Conservation (phyloP, 2,329 filamentous ascomycete species). For the Microcyclospora tardicrescens region DNA sequence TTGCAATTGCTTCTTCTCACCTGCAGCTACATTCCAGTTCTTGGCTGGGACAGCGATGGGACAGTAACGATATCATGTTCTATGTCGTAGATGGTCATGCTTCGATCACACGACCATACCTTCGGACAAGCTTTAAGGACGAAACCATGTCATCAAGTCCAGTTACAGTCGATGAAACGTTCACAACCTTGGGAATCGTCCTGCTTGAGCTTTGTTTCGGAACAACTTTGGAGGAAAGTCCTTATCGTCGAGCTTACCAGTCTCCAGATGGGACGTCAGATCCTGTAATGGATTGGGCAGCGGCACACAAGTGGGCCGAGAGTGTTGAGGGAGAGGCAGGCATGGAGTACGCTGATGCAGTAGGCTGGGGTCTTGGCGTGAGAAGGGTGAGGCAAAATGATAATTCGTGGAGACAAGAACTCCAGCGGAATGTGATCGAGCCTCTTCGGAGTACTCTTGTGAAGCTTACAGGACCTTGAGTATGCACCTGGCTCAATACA, state of each 20-base stretch:
- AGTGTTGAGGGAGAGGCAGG: conserved; percentile 9
- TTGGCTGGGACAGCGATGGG: conserved; percentile 11
- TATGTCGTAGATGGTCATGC: too few relatives aligned
- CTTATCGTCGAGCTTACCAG: conserved; percentile 1
- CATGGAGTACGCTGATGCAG: conserved; percentile 3
- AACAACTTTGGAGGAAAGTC: conserved; percentile 3
- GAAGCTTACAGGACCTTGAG: neutral
- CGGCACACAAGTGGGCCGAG: conserved; percentile 7
- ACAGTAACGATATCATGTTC: too few relatives aligned
- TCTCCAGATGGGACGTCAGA: conserved; percentile 1
- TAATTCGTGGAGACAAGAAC: too few relatives aligned
- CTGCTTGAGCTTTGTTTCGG: conserved; percentile 10
- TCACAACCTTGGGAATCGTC: conserved; percentile 5
- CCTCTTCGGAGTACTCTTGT: conserved; percentile 1
- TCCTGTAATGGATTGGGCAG: conserved; percentile 5
- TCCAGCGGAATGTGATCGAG: neutral
- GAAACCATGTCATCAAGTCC: neutral
- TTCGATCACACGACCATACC: too few relatives aligned
- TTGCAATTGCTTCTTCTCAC: conserved; percentile 14
- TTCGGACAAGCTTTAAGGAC: too few relatives aligned
- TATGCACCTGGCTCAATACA: neutral
- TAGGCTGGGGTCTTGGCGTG: too few relatives aligned
- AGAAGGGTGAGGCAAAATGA: too few relatives aligned
- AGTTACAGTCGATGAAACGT: conserved; percentile 1
- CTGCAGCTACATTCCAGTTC: conserved; percentile 17